Evolutionary conservation across 1,284 basidiomycete genomes (phyloP).

Genomic region (Melanopsichium pennsylvanicum): DNA sequence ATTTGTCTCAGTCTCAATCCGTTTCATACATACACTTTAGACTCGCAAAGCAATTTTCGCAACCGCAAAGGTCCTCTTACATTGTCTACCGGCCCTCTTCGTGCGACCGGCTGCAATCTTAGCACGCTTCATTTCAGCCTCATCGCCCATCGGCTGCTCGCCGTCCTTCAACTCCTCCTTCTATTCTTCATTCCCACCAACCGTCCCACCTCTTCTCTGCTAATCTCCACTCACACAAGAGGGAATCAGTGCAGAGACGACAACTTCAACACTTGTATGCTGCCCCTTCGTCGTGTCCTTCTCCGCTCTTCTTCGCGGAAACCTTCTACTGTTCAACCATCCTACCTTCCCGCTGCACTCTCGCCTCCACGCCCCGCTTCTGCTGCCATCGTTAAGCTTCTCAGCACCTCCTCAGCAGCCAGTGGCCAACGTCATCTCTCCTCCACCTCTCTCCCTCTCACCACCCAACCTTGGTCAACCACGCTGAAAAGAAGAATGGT

Average conservation of each 20-base stretch:
- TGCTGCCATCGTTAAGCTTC: background rate
- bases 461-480: background rate
- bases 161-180: conserved; percentile 10
- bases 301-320: conserved; percentile 31
- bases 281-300: conserved; percentile 35
- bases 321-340: conserved; percentile 9
- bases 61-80: conserved; percentile 12
- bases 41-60: too few species aligned
- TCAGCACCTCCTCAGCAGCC: background rate
- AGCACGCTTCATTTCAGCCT: conserved; percentile 5
- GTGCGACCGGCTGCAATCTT: background rate
- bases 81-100: background rate
- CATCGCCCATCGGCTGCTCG: background rate
- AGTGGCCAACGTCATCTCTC: conserved; percentile 7
- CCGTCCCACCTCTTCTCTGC: conserved; percentile 23
- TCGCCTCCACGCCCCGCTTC: conserved; percentile 1
- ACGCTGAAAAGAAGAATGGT: conserved; percentile 12
- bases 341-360: conserved; percentile 1
- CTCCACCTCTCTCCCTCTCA: conserved; percentile 5
- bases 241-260: conserved; percentile 28
- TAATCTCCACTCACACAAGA: conserved; percentile 23
- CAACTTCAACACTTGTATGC: conserved; percentile 29
- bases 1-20: too few species aligned
- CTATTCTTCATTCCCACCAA: conserved; percentile 21
- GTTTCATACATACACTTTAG: too few species aligned